A percentile compares a stretch with the other conserved stretches of the same genome.
These are phyloP conservation scores for Tardiomyces digboiensis DNA, from an alignment of 1,139 yeast genomes.

Conservation along the genomic window DNA sequence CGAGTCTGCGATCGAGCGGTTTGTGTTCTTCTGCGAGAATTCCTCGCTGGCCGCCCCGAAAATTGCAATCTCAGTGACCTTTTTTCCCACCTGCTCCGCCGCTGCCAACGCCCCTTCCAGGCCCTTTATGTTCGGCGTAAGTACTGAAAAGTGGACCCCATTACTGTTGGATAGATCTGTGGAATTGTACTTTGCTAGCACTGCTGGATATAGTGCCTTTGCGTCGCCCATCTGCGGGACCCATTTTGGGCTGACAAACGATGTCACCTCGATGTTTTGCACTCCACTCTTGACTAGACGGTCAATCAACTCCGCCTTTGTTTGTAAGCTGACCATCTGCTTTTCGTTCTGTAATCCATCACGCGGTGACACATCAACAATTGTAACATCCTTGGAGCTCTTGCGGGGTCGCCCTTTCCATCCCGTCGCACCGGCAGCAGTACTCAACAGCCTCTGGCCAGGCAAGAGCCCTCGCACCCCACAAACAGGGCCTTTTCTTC, in stretches of 20 bases:
- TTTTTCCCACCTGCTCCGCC: constrained; percentile 10
- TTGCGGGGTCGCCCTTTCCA: background rate
- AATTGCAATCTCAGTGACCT: constrained; percentile 24
- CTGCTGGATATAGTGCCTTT: constrained; percentile 11
- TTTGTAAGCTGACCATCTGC: constrained; percentile 20
- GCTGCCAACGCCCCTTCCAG: constrained; percentile 20
- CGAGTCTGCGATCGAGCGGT: constrained; percentile 23
- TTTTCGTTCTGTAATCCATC: constrained; percentile 30
- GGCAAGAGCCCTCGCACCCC: too few relatives aligned
- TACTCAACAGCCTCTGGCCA: too few relatives aligned
- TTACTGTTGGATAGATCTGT: constrained; percentile 5
- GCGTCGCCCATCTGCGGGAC: constrained; percentile 29
- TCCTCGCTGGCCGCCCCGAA: constrained; percentile 29
- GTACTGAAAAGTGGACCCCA: constrained; percentile 22
- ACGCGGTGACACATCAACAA: constrained; percentile 28
- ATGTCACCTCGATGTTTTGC: constrained; percentile 22
- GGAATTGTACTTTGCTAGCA: constrained; percentile 9
- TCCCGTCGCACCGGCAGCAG: background rate
- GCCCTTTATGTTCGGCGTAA: constrained; percentile 26
- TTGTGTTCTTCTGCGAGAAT: constrained; percentile 25
- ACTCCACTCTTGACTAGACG: constrained; percentile 23
- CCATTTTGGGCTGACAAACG: constrained; percentile 31
- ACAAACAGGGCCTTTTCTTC: too few relatives aligned
- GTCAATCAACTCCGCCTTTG: constrained; percentile 23
- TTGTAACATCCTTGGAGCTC: constrained; percentile 8